Base-by-base conservation (phyloP, 371 early-diverging fungal genomes). In the Mucor racemosus region DNA sequence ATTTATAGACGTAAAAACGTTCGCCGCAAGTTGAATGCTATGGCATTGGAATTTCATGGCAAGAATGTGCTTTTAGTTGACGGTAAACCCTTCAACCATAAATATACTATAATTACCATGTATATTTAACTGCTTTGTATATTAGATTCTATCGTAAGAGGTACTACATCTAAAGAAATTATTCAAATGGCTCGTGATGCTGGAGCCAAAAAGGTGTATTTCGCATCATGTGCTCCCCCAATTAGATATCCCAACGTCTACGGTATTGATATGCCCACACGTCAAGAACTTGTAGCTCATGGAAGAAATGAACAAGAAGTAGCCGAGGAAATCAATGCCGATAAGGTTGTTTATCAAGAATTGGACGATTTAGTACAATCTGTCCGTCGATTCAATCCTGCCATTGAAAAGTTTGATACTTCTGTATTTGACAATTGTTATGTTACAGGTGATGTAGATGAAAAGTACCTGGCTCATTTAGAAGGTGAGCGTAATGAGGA, bases 241-340 rank as follows among this genome's bases (percentile, higher is more conserved):
- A 92, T 98, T 62, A 84, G 94, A 80, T 94, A 85, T 85, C 97
- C 97, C 60, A 99, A 99, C 78, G 99, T 99, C 15, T 99, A 99
- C 73, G 99, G 99, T 69, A 99, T 99, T 80, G 97, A 99, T 72
- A 99, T 99, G 98, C 99, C 99, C 26, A 92, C 95, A n/a, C 88
- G 92, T 26, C 75, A 84, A 44, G 99, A 99, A 76, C 84, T 99
- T 55, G 93, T 99, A 15, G 99, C 97, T 5, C 85, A 87, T 62
- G 84, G 87, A 41, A 87, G 90, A 48, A 85, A 80, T 38, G 94
- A 92, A 41, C 91, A 90, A 17, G 87, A 93, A 66, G 88, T 99
- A 41, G 96, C 99, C 3, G 72, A 73, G 1, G 92, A 84, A 48
- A 91, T 99, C 59, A 96, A 96, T 55, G 98, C 97, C 15, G 99